phyloP scores from a whole-genome alignment of 495 filamentous ascomycete genomes.

The Podospora sp. region DNA sequence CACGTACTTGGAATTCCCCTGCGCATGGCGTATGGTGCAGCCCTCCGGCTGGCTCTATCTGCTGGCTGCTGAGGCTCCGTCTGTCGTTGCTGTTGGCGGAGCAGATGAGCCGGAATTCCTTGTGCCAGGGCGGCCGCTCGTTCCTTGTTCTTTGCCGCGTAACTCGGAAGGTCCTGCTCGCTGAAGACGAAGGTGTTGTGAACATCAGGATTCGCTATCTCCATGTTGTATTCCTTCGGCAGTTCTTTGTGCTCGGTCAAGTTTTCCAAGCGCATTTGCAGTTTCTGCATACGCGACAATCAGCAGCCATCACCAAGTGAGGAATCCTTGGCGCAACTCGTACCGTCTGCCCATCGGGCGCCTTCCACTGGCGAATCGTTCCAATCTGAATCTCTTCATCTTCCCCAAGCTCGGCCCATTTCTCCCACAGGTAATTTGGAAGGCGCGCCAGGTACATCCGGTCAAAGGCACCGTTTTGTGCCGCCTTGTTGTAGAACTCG shows the following conservation, averaged over 20 bases:
- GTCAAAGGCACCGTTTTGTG: slow-evolving; percentile 38
- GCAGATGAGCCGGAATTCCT: slow-evolving; percentile 54
- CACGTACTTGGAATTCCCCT: slow-evolving; percentile 80
- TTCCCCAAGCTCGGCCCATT: slow-evolving; percentile 55
- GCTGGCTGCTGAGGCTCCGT: slow-evolving; percentile 40
- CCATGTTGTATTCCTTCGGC: slow-evolving; percentile 81
- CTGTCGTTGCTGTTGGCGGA: slow-evolving; percentile 45
- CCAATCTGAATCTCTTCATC: slow-evolving; percentile 69
- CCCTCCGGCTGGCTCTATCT: slow-evolving; percentile 62
- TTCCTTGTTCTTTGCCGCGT: slow-evolving; percentile 60
- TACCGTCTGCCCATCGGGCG: slow-evolving; percentile 47
- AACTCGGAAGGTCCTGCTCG: slow-evolving; percentile 86
- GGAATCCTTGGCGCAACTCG: slow-evolving; percentile 11
- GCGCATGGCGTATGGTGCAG: slow-evolving; percentile 68
- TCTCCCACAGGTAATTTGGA: slow-evolving; percentile 77
- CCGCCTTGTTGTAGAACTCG: slow-evolving; percentile 63
- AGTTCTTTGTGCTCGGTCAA: slow-evolving; percentile 63
- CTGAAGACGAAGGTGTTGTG: slow-evolving; percentile 87
- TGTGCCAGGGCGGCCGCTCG: slow-evolving; percentile 50
- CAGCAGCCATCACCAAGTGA: slow-evolving; percentile 10
- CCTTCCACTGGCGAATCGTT: slow-evolving; percentile 66
- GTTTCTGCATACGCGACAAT: slow-evolving; percentile 34
- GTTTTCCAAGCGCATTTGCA: slow-evolving; percentile 50
- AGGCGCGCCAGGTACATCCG: slow-evolving; percentile 74
- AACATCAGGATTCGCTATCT: slow-evolving; percentile 61